A percentile compares a stretch with the other conserved stretches of the same genome.
Conservation (phyloP, 2,329 filamentous ascomycete species). For the Claviceps humidiphila region DNA sequence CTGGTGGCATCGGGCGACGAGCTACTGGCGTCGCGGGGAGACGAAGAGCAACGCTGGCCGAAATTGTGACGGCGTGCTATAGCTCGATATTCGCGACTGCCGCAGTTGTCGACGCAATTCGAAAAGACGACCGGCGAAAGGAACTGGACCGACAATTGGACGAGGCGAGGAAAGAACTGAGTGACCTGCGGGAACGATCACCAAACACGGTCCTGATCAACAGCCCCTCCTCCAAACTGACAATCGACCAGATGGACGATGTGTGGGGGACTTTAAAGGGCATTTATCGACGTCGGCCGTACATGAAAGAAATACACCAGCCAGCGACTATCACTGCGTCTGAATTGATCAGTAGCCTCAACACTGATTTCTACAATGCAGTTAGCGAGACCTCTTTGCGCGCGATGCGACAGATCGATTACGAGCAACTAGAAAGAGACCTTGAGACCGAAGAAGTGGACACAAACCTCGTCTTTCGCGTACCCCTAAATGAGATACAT, state of each 20-base stretch:
- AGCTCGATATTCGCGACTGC: slow-evolving; percentile 54
- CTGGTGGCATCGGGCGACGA: slow-evolving; percentile 35
- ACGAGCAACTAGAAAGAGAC: slow-evolving; percentile 17
- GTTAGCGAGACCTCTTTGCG: slow-evolving; percentile 12
- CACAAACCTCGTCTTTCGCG: slow-evolving; percentile 9
- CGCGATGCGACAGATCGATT: slow-evolving; percentile 13
- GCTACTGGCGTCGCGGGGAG: slow-evolving; percentile 35
- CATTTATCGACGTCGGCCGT: slow-evolving; percentile 19
- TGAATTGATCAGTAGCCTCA: slow-evolving; percentile 15
- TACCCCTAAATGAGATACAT: slow-evolving; percentile 14
- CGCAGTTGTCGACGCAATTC: slow-evolving; percentile 45
- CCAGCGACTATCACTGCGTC: slow-evolving; percentile 16
- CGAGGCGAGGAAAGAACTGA: slow-evolving; percentile 35
- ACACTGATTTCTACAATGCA: slow-evolving; percentile 17
- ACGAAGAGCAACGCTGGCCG: slow-evolving; percentile 35
- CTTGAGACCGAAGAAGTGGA: slow-evolving; percentile 18
- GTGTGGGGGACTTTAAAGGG: slow-evolving; percentile 19
- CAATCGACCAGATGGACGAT: slow-evolving; percentile 17
- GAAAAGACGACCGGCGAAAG: slow-evolving; percentile 42
- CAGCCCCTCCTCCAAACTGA: slow-evolving; percentile 9
- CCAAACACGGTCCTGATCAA: slow-evolving; percentile 5
- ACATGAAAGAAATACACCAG: slow-evolving; percentile 22
- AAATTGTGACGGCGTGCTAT: slow-evolving; percentile 53
- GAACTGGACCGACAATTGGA: slow-evolving; percentile 50
- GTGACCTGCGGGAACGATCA: slow-evolving; percentile 22